Evolutionary conservation across 2,329 filamentous ascomycete genomes (phyloP).

Genomic region (Ophiocordyceps polyrhachis-furcata): DNA sequence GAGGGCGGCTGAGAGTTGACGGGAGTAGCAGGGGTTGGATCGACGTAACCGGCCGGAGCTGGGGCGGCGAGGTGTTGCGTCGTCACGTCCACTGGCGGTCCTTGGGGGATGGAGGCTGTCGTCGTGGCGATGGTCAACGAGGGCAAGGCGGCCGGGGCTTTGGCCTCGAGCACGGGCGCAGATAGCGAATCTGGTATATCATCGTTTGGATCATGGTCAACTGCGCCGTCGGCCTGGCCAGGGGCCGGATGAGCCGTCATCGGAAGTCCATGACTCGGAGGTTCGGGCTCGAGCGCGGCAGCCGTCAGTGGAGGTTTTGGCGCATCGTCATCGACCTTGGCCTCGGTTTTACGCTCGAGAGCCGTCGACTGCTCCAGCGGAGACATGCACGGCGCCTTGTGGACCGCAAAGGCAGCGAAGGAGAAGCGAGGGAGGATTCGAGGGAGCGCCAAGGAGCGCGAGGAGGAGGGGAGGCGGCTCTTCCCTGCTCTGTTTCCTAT

Average conservation of each 20-base stretch:
- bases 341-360: conserved; percentile 6
- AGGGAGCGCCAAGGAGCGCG: neutral
- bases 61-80: conserved; percentile 28
- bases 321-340: conserved; percentile 1
- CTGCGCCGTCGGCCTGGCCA: neutral
- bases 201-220: too few relatives aligned
- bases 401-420: neutral
- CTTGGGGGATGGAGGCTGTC: conserved; percentile 29
- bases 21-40: conserved; percentile 39
- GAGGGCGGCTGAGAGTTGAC: conserved; percentile 36
- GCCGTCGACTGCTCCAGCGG: conserved; percentile 13
- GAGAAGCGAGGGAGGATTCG: neutral
- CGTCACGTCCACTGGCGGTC: conserved; percentile 17
- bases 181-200: too few relatives aligned
- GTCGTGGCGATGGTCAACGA: neutral
- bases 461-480: neutral
- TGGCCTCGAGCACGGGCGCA: neutral
- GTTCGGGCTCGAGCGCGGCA: neutral
- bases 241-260: neutral
- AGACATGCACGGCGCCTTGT: conserved; percentile 14
- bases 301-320: too few relatives aligned
- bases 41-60: conserved; percentile 26
- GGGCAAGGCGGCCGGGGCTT: neutral
- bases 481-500: neutral
- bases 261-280: neutral